Conservation (phyloP, 441 rosid species). For the Adansonia madagascariensis region DNA sequence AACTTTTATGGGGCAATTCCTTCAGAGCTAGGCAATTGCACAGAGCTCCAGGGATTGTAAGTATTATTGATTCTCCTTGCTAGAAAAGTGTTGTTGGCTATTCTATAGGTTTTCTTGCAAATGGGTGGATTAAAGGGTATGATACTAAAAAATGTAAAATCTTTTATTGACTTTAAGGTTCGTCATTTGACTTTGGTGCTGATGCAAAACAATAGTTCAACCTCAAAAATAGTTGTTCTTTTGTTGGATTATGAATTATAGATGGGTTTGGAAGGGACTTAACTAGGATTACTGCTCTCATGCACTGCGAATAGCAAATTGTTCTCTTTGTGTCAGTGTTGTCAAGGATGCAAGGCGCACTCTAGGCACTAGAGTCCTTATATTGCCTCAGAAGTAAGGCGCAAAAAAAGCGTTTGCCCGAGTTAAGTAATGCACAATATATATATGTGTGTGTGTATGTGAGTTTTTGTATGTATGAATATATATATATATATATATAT, state of each 20-base stretch:
- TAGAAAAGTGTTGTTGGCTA: constrained; percentile 15
- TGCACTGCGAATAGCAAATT: not conserved
- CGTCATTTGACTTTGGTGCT: not conserved
- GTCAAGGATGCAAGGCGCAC: no score
- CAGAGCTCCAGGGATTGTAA: constrained; percentile 74
- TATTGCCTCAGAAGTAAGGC: no score
- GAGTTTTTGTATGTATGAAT: no score
- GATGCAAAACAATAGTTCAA: not conserved
- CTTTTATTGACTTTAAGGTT: not conserved
- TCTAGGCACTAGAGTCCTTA: no score
- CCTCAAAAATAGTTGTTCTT: not conserved
- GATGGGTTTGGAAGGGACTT: not conserved
- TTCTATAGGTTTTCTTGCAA: not conserved
- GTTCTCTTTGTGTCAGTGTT: constrained; percentile 7
- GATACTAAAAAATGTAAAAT: constrained; percentile 2
- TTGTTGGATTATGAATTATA: constrained; percentile 4
- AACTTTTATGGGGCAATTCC: constrained; percentile 84
- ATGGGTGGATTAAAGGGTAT: constrained; percentile 1
- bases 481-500: no score
- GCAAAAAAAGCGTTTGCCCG: no score
- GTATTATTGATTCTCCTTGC: constrained; percentile 28
- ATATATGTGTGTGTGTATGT: no score
- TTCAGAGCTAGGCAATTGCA: constrained; percentile 77
- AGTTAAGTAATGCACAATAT: no score
- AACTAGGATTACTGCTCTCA: not conserved